Conservation (phyloP, 2,329 filamentous ascomycete genomes). For the Emergomyces pasteurianus region DNA sequence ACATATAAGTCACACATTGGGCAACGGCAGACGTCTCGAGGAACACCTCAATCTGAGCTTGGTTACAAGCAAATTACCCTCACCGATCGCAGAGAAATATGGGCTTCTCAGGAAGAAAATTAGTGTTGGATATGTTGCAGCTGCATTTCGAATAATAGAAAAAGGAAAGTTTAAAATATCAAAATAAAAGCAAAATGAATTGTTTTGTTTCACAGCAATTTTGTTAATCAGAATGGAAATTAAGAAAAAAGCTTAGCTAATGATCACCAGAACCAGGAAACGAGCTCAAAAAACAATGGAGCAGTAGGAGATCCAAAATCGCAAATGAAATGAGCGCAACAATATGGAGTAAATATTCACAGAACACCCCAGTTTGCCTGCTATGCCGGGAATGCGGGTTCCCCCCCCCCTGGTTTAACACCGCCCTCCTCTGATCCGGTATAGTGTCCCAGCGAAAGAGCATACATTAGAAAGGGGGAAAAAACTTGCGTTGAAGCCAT, state of each 20-base stretch:
- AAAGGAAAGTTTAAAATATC: background rate
- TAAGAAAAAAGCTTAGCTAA: background rate
- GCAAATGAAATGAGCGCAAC: background rate
- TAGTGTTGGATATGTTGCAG: background rate
- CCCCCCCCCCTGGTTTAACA: background rate
- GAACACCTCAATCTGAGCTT: background rate
- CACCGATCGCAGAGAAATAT: background rate
- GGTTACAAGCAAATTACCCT: background rate
- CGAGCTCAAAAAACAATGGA: background rate
- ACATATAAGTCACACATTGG: background rate
- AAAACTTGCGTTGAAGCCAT: background rate
- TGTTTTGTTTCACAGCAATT: background rate
- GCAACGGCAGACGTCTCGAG: background rate
- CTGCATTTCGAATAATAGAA: background rate
- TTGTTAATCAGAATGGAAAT: background rate
- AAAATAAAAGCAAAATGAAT: background rate
- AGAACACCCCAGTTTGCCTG: background rate
- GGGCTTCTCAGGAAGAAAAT: background rate
- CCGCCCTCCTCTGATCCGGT: background rate
- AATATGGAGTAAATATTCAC: background rate
- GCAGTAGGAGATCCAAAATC: background rate
- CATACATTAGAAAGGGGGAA: background rate
- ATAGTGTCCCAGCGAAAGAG: background rate
- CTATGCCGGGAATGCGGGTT: background rate
- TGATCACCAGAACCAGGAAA: background rate